Evolutionary conservation across 495 filamentous ascomycete species (phyloP), one percentile per base, ranked within the genome.

Genomic region (Clohesyomyces aquaticus): DNA sequence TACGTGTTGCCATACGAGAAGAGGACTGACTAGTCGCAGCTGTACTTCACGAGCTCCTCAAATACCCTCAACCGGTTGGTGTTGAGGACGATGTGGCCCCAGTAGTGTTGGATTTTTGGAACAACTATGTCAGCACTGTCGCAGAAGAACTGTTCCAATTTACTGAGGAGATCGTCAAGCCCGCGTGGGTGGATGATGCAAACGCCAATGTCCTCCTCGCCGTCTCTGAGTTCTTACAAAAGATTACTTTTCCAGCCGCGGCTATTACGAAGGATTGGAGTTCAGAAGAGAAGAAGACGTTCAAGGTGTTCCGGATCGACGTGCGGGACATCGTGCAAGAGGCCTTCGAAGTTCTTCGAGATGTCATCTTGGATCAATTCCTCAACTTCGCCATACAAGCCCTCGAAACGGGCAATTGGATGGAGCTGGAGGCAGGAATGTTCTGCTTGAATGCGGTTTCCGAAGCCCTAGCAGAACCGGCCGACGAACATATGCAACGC

Each of bases 91-190:
- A 81, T 45, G 85, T 95, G 42, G 91, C 90, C 43, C 82, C 88
- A 1, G 82, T 85, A 3, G 86, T 87, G 1, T 78, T 96, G 26
- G 90, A 96, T 64, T 96, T 93, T 76, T 96, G 93, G 92, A 88
- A 81, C 11, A 82, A 81, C 2, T 88, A 85, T 61, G 81, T 86
- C 21, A 88, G 88, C 68, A 82, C 79, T 46, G 62, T 85, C 27
- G 70, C 79, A 23, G 79, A 74, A 27, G 65, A 58, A 18, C 63
- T 66, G 26, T 73, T 77, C 43, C 19, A 66, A 2, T 77, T 73
- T 49, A 73, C 74, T 4, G 71, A 71, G 41, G 71, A 71, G 21
- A 67, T 46, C 26, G 35, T 10, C 18, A 48, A 56, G 41, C 67
- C 75, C 52, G 52, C 70, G 46, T 80, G 77, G 76, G 60, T 77